A percentile compares a stretch with the other conserved stretches of the same genome.
Conservation (phyloP, 371 early-diverging fungal genomes). For the Syncephalastrum racemosum region DNA sequence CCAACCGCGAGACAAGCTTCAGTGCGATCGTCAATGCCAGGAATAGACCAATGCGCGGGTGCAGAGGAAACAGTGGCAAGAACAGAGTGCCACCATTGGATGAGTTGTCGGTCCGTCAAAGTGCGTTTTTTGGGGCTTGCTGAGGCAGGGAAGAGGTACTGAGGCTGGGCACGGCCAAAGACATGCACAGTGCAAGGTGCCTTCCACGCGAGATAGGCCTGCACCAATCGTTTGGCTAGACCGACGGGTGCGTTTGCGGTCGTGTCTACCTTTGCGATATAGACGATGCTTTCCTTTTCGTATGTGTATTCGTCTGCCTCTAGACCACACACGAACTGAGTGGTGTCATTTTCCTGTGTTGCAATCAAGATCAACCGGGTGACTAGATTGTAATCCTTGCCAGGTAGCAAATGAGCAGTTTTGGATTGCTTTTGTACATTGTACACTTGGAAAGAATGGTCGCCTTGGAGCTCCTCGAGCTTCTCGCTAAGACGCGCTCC, state of each 20-base stretch:
- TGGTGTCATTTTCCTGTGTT: too few species aligned
- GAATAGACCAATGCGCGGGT: slow-evolving; percentile 52
- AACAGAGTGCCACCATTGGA: slow-evolving; percentile 81
- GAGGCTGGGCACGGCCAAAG: slow-evolving; percentile 86
- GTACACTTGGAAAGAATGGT: too few species aligned
- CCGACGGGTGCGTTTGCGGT: slow-evolving; percentile 28
- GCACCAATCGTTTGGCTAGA: slow-evolving; percentile 35
- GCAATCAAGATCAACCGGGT: too few species aligned
- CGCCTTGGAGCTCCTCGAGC: too few species aligned
- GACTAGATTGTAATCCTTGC: too few species aligned
- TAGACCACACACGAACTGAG: slow-evolving; percentile 26
- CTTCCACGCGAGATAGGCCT: slow-evolving; percentile 46
- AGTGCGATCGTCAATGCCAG: slow-evolving; percentile 54
- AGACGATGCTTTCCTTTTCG: slow-evolving; percentile 22
- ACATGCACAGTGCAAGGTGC: slow-evolving; percentile 49
- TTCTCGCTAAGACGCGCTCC: too few species aligned
- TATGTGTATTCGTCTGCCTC: slow-evolving; percentile 34
- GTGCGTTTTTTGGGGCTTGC: slow-evolving; percentile 53
- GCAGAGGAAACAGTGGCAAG: slow-evolving; percentile 64
- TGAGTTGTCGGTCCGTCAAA: slow-evolving; percentile 63
- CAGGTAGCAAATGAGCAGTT: too few species aligned
- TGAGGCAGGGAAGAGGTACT: slow-evolving; percentile 81
- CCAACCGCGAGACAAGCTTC: slow-evolving; percentile 37
- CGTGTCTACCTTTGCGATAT: slow-evolving; percentile 69
- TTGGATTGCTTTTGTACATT: too few species aligned